Evolutionary conservation across 495 filamentous ascomycete genomes (phyloP), one percentile per base, ranked within the genome.

Genomic region (Cryomyces minteri): DNA sequence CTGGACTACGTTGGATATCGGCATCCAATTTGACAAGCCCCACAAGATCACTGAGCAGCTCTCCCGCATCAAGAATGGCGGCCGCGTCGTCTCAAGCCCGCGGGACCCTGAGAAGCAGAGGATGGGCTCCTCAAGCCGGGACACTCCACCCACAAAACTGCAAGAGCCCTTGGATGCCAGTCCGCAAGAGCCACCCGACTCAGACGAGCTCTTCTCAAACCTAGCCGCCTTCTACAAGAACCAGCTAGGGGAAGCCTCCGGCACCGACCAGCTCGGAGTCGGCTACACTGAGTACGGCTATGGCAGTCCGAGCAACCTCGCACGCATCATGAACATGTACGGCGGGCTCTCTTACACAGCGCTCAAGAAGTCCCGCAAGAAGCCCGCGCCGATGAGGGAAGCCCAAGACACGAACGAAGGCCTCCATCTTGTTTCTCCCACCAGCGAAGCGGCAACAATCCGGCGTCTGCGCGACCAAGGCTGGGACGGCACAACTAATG

Each of bases 311-410:
- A 79, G 71, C 6, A 76, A 85, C 14, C 65, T 94, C 38, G 79
- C 84, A 39, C 76, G 88, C 14, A 82, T 98, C 50, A 93, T 98
- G 83, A 84, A 74, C 33, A 65, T 98, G 31, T 95, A 94, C 61
- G 82, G 84, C 3, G 78, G 77, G 40, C 68, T 63, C 54, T 70
- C 61, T 44, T 63, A 71, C 51, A 82, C 82, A 51, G 84, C 80
- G 51, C 60, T 75, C 37, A 82, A 81, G 48, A 54, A 53, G 51
- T 65, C 67, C 32, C 18, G 18, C 18, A 2, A 25, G 18, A 84
- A 79, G 51, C 64, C 72, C 0, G 70, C 67, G 30, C 68, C 71
- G 25, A 90, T 93, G 79, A 73, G 87, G 28, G 87, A 93, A 64
- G 84, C 83, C 7, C 62, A 71, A 5, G 67, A 66, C n/a, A 48